These are phyloP conservation scores for Theileria equi DNA, from an alignment of 169 alveolate species.

Conservation along the genomic window DNA sequence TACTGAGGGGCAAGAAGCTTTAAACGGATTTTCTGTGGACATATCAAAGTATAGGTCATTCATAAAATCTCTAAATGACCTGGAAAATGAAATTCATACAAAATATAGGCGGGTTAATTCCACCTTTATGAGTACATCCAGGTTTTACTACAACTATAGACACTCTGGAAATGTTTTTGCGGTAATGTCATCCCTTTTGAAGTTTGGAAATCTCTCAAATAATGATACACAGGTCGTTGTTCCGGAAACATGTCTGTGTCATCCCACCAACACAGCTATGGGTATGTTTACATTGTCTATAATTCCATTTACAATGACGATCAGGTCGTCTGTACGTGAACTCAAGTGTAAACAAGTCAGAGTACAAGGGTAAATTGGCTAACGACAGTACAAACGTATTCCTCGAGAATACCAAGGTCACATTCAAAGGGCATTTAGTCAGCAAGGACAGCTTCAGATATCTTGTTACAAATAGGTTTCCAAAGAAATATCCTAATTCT, in stretches of 20 bases:
- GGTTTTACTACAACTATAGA: slow-evolving; percentile 72
- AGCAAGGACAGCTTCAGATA: slow-evolving; percentile 25
- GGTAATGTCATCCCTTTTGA: slow-evolving; percentile 3
- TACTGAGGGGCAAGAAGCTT: not conserved
- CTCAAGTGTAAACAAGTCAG: slow-evolving; percentile 20
- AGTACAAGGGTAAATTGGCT: slow-evolving; percentile 17
- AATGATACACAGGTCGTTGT: slow-evolving; percentile 2
- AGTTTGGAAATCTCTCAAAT: slow-evolving; percentile 34
- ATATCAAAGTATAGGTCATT: not conserved
- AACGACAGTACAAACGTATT: slow-evolving; percentile 30
- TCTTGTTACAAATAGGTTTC: slow-evolving; percentile 52
- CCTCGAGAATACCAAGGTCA: slow-evolving; percentile 19
- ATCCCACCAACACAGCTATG: slow-evolving; percentile 47
- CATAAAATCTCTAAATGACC: not conserved
- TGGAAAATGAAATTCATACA: slow-evolving; percentile 9
- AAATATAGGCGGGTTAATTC: slow-evolving; percentile 64
- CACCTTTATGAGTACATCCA: slow-evolving; percentile 66
- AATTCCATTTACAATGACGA: not conserved
- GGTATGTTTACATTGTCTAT: not conserved
- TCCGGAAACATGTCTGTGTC: slow-evolving; percentile 57
- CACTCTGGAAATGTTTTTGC: slow-evolving; percentile 68
- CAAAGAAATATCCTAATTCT: slow-evolving; percentile 41
- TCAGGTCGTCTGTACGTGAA: slow-evolving; percentile 47
- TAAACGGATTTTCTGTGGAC: not conserved
- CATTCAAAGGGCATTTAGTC: slow-evolving; percentile 24